These are phyloP conservation scores for Hyphodiscus sp. DNA, from an alignment of 2,329 filamentous ascomycete genomes.

Conservation along the genomic window DNA sequence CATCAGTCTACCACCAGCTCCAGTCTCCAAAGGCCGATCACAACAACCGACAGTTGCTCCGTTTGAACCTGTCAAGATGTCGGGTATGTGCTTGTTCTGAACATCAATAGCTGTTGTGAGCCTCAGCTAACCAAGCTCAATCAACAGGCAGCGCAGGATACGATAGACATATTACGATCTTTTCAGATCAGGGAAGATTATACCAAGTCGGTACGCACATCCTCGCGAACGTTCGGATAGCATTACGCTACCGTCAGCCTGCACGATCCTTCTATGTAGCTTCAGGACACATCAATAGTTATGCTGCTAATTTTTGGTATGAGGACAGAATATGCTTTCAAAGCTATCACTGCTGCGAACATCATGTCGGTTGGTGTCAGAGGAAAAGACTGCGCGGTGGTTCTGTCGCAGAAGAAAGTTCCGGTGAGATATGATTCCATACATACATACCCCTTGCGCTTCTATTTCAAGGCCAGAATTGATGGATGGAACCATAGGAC, in stretches of 20 bases:
- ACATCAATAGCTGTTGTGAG: slow-evolving; percentile 6
- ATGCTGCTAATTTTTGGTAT: slow-evolving; percentile 26
- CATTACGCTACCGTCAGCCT: not conserved
- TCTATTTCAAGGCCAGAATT: slow-evolving; percentile 13
- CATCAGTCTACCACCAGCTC: not conserved
- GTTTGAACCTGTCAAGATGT: slow-evolving; percentile 29
- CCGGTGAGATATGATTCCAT: slow-evolving; percentile 58
- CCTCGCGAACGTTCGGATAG: too few species aligned
- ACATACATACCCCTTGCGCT: not conserved
- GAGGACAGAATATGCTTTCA: slow-evolving; percentile 94
- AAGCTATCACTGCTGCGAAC: slow-evolving; percentile 97
- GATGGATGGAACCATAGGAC: slow-evolving; percentile 53
- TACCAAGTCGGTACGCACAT: slow-evolving; percentile 92
- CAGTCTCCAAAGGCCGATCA: not conserved
- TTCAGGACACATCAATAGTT: slow-evolving; percentile 5
- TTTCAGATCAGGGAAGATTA: slow-evolving; percentile 94
- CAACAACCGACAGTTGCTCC: not conserved
- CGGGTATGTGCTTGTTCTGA: slow-evolving; percentile 29
- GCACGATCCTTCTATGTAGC: not conserved
- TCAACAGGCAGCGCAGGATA: slow-evolving; percentile 74
- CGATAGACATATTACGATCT: slow-evolving; percentile 99
- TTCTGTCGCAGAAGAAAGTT: slow-evolving; percentile 98
- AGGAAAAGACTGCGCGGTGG: slow-evolving; percentile 95
- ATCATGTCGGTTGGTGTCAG: slow-evolving; percentile 96
- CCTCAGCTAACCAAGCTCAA: slow-evolving; percentile 21